Base-by-base conservation (phyloP, 2,329 filamentous ascomycete species). In the Penicillium decumbens region DNA sequence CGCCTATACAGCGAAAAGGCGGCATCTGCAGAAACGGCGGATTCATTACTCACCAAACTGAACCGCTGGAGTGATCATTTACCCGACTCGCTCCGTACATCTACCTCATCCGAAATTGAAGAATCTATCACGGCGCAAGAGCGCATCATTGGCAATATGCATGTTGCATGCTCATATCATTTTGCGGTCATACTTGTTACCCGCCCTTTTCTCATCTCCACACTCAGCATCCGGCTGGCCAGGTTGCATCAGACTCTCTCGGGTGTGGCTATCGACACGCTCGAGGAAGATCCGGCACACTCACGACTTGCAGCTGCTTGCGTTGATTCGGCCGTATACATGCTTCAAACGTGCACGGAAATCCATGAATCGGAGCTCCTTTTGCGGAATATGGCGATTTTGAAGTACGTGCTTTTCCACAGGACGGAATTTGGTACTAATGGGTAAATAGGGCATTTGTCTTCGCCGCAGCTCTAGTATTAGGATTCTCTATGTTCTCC, bases 111-210 rank as follows among this genome's bases (percentile, higher is more conserved):
- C 30, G 57, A 24, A 30, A 60, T 41, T 38, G 56, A 54, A 41
- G 57, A 55, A 41, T 54, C 51, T 25, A 28, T 54, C 40, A 50
- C 47, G 4, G 58, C 57, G 2, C 62, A 63, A 37, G 65, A 71
- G 15, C 69, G 67, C 0, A 70, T 73, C 2, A 72, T 80, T 24
- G 75, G 74, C 0, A 79, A 74, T 23, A 69, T 80, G 1, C 79
- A 82, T 47, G 73, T 83, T 5, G 77, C 79, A 0, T 82, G 79
- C 49, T 66, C 77, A 0, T 83, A 83, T 55, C 81, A 83, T 54
- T 80, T 82, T 47, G 77, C 79, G 0, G 77, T 82, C 0, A 82
- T 80, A 18, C 61, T 82, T 0, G 77, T 79, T 2, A 81, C 79
- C 0, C 70, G 80, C 1, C 80, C 79, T 0, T 77, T 82, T 25